A percentile compares a stretch with the other conserved stretches of the same genome.
Conservation (phyloP, 495 filamentous ascomycete genomes). For the Aspergillus leporis region DNA sequence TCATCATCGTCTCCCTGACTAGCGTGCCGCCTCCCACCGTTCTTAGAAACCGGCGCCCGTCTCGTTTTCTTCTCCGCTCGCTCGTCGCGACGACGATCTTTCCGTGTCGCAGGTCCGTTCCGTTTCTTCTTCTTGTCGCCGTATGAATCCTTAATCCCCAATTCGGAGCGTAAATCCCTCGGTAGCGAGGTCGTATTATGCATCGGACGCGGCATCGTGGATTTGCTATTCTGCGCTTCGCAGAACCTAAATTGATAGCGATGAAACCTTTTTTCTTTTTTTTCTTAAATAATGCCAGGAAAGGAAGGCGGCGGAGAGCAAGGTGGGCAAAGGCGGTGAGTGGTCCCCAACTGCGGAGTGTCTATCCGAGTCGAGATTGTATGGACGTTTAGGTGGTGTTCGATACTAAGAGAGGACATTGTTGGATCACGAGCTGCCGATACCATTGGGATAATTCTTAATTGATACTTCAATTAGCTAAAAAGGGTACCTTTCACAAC, state of each 20-base stretch:
- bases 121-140: conserved; percentile 42
- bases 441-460: neutral
- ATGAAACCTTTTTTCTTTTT: conserved; percentile 34
- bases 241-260: conserved; percentile 1
- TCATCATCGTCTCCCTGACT: conserved; percentile 26
- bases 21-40: neutral
- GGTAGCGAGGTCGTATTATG: conserved; percentile 66
- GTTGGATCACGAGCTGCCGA: neutral
- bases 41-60: conserved; percentile 16
- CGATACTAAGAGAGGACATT: neutral
- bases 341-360: neutral
- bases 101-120: conserved; percentile 48
- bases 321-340: conserved; percentile 23
- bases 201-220: conserved; percentile 41
- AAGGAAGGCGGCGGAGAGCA: conserved; percentile 22
- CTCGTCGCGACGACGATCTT: conserved; percentile 62
- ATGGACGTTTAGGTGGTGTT: neutral
- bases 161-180: conserved; percentile 56
- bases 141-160: conserved; percentile 51
- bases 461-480: neutral
- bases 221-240: neutral
- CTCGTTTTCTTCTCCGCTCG: conserved; percentile 55
- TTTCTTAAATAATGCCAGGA: conserved; percentile 17
- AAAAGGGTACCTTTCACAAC: neutral
- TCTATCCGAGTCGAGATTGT: neutral